phyloP scores from a whole-genome alignment of 2,329 filamentous ascomycete genomes.

The Alternaria conjuncta region DNA sequence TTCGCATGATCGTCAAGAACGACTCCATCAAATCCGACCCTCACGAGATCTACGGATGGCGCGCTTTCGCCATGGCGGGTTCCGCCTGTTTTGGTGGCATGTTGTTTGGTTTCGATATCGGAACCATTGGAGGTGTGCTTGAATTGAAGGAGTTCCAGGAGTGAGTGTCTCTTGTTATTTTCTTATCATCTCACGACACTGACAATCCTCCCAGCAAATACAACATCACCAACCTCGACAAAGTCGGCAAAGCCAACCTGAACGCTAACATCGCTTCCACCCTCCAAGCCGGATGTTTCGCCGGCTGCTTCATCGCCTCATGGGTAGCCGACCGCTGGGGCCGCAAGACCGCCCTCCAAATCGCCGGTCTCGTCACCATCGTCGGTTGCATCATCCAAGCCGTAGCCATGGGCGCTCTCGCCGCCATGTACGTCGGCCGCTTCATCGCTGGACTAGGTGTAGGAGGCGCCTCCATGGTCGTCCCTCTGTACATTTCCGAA shows the following conservation, averaged over 20 bases:
- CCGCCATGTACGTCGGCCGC: slow-evolving; percentile 70
- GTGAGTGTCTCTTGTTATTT: slow-evolving; percentile 42
- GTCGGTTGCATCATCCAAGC: slow-evolving; percentile 70
- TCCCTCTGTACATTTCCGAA: slow-evolving; percentile 67
- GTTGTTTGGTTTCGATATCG: slow-evolving; percentile 71
- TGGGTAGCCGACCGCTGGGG: slow-evolving; percentile 64
- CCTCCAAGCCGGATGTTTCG: slow-evolving; percentile 72
- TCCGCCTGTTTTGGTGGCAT: slow-evolving; percentile 73
- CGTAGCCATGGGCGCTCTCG: slow-evolving; percentile 64
- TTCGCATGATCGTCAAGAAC: slow-evolving; percentile 68
- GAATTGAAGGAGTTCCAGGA: slow-evolving; percentile 64
- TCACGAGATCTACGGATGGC: slow-evolving; percentile 72
- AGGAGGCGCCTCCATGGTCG: slow-evolving; percentile 62
- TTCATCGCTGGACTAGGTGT: slow-evolving; percentile 63
- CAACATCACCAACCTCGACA: slow-evolving; percentile 52
- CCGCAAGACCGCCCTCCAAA: slow-evolving; percentile 62
- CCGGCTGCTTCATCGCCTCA: slow-evolving; percentile 65
- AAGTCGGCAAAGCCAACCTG: slow-evolving; percentile 59
- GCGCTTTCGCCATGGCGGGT: slow-evolving; percentile 68
- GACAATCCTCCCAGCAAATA: slow-evolving; percentile 56
- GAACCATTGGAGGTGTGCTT: slow-evolving; percentile 72
- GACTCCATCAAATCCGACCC: slow-evolving; percentile 74
- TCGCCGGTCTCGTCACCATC: slow-evolving; percentile 63
- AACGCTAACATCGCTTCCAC: slow-evolving; percentile 75
- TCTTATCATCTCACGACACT: neutral